Conservation (phyloP, 768 basidiomycete genomes). For the Dendrothele bispora region DNA sequence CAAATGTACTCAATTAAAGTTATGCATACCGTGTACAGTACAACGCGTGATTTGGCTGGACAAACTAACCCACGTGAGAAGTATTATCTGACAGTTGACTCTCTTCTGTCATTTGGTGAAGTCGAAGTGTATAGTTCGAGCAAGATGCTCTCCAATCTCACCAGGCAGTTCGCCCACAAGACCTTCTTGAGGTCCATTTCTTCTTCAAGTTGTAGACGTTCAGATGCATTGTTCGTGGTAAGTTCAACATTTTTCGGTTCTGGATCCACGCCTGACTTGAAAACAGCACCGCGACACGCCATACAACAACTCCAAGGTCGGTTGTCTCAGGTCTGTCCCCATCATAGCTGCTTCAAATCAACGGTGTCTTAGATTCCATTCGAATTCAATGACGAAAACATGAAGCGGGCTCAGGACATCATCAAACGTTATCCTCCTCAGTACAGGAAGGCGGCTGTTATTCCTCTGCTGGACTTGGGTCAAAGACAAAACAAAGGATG, state of each 20-base stretch:
- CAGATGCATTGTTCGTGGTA: conserved; percentile 88
- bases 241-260: conserved; percentile 28
- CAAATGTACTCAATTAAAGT: too few species aligned
- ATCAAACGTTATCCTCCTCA: conserved; percentile 93
- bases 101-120: too few species aligned
- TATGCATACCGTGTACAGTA: too few species aligned
- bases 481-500: conserved; percentile 98
- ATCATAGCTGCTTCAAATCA: conserved; percentile 1
- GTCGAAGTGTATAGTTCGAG: too few species aligned
- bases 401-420: conserved; percentile 85
- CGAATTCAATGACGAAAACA: conserved; percentile 77
- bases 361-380: conserved; percentile 73
- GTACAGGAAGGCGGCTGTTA: conserved; percentile 98
- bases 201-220: conserved; percentile 47
- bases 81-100: too few species aligned
- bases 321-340: conserved; percentile 4
- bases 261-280: conserved; percentile 14
- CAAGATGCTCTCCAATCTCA: conserved; percentile 34
- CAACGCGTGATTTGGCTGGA: too few species aligned
- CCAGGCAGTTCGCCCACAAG: conserved; percentile 27
- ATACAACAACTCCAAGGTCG: conserved; percentile 90
- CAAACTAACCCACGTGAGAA: too few species aligned
- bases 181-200: conserved; percentile 36
- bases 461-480: conserved; percentile 93
- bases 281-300: conserved; percentile 89